Conservation (phyloP, 257 asterid species). For the Forsythia viridissima region DNA sequence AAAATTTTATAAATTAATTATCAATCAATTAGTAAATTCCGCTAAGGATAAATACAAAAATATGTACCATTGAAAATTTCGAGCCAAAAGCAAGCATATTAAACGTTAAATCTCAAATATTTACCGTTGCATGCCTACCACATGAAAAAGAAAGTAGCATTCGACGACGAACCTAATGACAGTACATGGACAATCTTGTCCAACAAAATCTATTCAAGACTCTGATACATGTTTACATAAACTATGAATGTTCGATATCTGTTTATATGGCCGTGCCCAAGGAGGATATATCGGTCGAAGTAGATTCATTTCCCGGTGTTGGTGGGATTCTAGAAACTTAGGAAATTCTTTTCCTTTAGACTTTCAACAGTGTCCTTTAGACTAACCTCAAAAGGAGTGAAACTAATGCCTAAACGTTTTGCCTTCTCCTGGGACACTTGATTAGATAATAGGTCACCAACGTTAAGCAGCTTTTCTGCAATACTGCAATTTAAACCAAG, state of each 20-base stretch:
- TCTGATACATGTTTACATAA: no score
- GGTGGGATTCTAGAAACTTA: slow-evolving; percentile 8
- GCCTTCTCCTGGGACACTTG: slow-evolving; percentile 43
- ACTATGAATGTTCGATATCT: neutral
- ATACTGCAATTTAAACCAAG: slow-evolving; percentile 5
- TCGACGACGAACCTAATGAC: no score
- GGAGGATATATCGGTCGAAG: neutral
- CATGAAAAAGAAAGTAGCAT: no score
- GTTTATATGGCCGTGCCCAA: neutral
- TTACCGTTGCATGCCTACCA: no score
- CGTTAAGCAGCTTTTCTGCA: neutral
- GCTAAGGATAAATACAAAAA: no score
- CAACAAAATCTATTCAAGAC: no score
- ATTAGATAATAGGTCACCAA: neutral
- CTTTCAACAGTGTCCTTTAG: slow-evolving; percentile 41
- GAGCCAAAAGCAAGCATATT: no score
- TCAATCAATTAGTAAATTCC: no score
- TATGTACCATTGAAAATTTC: no score
- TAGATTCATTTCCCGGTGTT: neutral
- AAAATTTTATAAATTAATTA: no score
- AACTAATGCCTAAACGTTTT: slow-evolving; percentile 39
- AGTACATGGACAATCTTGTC: no score
- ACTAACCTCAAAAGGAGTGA: slow-evolving; percentile 44
- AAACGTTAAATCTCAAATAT: no score
- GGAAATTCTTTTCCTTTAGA: slow-evolving; percentile 40